phyloP scores from a whole-genome alignment of 805 yeast genomes.

The Monosporozyma aquatica region DNA sequence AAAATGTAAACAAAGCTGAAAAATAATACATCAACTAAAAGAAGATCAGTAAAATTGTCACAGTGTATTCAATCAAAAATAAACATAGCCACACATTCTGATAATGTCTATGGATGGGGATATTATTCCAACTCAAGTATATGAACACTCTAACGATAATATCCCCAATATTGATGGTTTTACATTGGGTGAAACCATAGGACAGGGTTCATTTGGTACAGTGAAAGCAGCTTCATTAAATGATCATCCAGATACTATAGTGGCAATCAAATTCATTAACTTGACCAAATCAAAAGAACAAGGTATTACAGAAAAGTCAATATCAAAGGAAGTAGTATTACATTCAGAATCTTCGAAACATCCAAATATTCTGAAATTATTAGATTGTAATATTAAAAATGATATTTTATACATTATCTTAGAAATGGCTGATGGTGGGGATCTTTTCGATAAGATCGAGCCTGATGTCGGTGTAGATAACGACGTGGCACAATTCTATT shows the following conservation, averaged over 20 bases:
- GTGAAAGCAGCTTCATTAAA: conserved; percentile 42
- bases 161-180: conserved; percentile 42
- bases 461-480: conserved; percentile 64
- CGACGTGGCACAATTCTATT: conserved; percentile 59
- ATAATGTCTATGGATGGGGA: neutral
- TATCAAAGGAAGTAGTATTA: conserved; percentile 47
- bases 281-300: conserved; percentile 29
- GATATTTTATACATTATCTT: conserved; percentile 57
- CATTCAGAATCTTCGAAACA: conserved; percentile 52
- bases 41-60: no score
- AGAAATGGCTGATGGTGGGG: conserved; percentile 69
- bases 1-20: neutral
- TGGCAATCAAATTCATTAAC: conserved; percentile 54
- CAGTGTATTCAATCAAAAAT: no score
- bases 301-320: conserved; percentile 34
- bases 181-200: conserved; percentile 44
- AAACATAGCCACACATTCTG: no score
- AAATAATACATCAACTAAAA: no score
- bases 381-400: conserved; percentile 44
- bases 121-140: neutral
- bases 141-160: neutral
- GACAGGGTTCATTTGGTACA: conserved; percentile 61
- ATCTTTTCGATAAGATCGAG: conserved; percentile 68
- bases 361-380: conserved; percentile 48
- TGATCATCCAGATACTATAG: conserved; percentile 32